Percentiles rank a stretch among this genome's conserved stretches.
Evolutionary conservation across 2,329 filamentous ascomycete species (phyloP).

Genomic region (Arthrocladium fulminans): DNA sequence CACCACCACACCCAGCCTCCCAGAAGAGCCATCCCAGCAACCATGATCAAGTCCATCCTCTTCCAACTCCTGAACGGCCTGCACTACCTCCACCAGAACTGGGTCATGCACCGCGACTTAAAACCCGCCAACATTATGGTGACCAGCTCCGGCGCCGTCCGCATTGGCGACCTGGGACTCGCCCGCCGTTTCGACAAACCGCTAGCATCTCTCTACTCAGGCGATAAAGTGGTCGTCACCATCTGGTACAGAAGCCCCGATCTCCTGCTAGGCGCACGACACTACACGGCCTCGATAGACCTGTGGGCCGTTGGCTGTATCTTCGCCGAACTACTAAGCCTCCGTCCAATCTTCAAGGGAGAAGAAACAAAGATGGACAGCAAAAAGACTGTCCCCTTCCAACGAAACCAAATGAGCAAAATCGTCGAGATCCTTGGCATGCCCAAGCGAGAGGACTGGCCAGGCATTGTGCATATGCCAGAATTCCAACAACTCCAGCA

Average conservation of each 20-base stretch:
- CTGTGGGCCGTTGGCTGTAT: slow-evolving; percentile 98
- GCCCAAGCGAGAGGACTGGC: slow-evolving; percentile 83
- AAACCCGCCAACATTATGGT: slow-evolving; percentile 99
- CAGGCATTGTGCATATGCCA: slow-evolving; percentile 72
- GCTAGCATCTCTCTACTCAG: slow-evolving; percentile 78
- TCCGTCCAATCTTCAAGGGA: slow-evolving; percentile 94
- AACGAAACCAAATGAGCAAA: slow-evolving; percentile 97
- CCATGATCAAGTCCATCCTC: slow-evolving; percentile 86
- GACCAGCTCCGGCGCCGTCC: slow-evolving; percentile 78
- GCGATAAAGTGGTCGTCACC: slow-evolving; percentile 96
- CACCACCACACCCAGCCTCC: slow-evolving; percentile 91
- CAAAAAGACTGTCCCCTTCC: slow-evolving; percentile 95
- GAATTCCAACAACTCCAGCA: slow-evolving; percentile 66
- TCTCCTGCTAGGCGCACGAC: slow-evolving; percentile 79
- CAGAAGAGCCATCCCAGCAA: slow-evolving; percentile 76
- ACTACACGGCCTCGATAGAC: slow-evolving; percentile 95
- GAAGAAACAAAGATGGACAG: slow-evolving; percentile 98
- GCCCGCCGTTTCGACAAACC: slow-evolving; percentile 92
- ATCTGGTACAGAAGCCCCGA: slow-evolving; percentile 99
- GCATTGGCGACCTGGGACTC: slow-evolving; percentile 88
- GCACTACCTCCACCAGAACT: slow-evolving; percentile 89
- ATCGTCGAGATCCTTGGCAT: slow-evolving; percentile 94
- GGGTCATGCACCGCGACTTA: slow-evolving; percentile 92
- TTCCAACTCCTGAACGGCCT: slow-evolving; percentile 93
- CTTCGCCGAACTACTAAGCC: slow-evolving; percentile 82